Base-by-base conservation (phyloP, 2,329 filamentous ascomycete species). In the Penicillium frequentans region DNA sequence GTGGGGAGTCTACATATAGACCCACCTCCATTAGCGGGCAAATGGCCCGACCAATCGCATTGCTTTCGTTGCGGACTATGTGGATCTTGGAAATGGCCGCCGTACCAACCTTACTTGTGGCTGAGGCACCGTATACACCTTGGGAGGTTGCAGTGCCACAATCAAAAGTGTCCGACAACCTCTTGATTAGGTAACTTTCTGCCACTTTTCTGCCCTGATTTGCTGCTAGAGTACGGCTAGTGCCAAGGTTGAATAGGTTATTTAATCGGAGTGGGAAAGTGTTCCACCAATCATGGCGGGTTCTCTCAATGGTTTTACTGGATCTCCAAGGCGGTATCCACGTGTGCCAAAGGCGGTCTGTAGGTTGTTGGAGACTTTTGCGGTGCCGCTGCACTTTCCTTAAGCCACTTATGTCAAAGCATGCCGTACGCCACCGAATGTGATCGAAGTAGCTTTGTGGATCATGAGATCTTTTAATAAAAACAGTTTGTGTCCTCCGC, bases 371-470 rank as follows among this genome's bases (percentile, higher is more conserved):
- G 19, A 50, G 23, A 42, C 19, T 42, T 42, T 42, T 23, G 8
- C 5, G 13, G 39, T 42, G 39, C 19, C 39, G 23, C 39, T 23
- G 10, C 23, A 42, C 19, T 21, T 23, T 13, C 10, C 19, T 33
- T 33, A 46, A 59, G 57, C 54, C 59, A 52, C 57, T 56, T 55
- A 62, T 60, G 55, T 59, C 52, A 61, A 31, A 29, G 10, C 16
- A 29, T 16, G 42, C 35, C 11, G 11, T 7, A 43, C 37, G 52
- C 55, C 52, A 58, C 52, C 19, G 44, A 29, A 42, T 16, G 13
- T 26, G 27, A 27, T 49, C n/a, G 46, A n/a, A 29, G 11, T 52
- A 39, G n/a, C 23, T 47, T 47, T 43, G 46, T 57, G 29, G 49
- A 55, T 48, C 55, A 57, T 21, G 23, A 24, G 21, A 29, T 24